Evolutionary conservation across 2,329 filamentous ascomycete species (phyloP), one percentile per base, ranked within the genome.

Genomic region (Coleophoma crateriformis): DNA sequence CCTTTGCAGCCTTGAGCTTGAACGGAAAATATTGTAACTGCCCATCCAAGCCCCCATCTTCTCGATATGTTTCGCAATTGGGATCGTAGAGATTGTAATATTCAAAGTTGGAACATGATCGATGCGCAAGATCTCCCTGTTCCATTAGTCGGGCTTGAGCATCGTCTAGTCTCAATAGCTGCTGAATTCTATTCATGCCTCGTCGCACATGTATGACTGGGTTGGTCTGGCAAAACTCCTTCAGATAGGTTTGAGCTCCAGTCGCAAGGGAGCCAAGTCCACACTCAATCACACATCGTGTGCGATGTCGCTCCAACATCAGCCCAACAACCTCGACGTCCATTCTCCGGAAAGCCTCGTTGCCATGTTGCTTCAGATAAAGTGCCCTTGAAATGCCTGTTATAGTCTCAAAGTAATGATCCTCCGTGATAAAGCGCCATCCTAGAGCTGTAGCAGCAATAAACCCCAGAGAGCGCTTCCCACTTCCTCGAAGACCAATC

Each of bases 51-150:
- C 58, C 53, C 2, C 62, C 57, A 7, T 64, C 60, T 1, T 64
- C 58, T 2, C 60, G 22, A 56, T 61, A 56, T 57, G 35, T 33
- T 20, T 65, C 61, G 40, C 68, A 61, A 5, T 62, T 63, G 15
- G 68, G 71, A 60, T 88, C 85, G 2, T 84, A 84, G 14, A 87
- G 71, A 57, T 90, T 90, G 70, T 83, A 89, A 63, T 88, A 89
- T 60, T 89, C 85, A 52, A 85, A 79, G 54, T 87, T 88, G 11
- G 84, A 84, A 61, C 83, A 88, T 2, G 74, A 74, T 45, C 84
- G 74, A 27, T 52, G 46, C 15, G 35, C 57, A 87, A 82, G 14
- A 86, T 76, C 2, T 12, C 41, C 27, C 15, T 44, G 41, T 32
- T 44, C 41, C 41, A 44, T 13, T 22, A 88, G 66, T 7, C 88